A percentile compares a stretch with the other conserved stretches of the same genome.
Evolutionary conservation across 768 basidiomycete species (phyloP).

Genomic region (Suillus discolor): DNA sequence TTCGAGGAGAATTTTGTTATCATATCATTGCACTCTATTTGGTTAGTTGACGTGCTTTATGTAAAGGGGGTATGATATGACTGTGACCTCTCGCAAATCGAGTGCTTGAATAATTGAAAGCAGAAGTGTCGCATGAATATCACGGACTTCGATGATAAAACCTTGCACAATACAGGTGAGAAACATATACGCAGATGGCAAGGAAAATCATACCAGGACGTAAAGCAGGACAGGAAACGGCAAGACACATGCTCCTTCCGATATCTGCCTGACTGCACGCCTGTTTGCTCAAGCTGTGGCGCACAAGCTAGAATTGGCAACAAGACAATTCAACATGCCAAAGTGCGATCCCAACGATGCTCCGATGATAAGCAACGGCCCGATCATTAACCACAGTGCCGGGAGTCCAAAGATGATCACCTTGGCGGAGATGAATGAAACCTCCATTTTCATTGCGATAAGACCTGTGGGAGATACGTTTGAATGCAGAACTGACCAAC

Average conservation of each 20-base stretch:
- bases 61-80: background rate
- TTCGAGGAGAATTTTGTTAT: background rate
- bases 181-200: background rate
- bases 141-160: background rate
- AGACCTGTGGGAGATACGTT: background rate
- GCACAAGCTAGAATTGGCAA: background rate
- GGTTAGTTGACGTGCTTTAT: background rate
- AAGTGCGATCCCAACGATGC: conserved; percentile 6
- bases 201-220: background rate
- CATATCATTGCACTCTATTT: background rate
- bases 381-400: conserved; percentile 3
- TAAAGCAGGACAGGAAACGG: background rate
- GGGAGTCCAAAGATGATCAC: conserved; percentile 7
- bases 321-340: conserved; percentile 4
- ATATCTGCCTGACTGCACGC: background rate
- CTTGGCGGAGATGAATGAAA: conserved; percentile 8
- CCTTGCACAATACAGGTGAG: background rate
- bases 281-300: background rate
- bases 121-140: background rate
- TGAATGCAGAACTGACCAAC: background rate
- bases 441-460: conserved; percentile 7
- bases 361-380: conserved; percentile 3
- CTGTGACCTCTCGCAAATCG: background rate
- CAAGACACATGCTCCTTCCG: background rate
- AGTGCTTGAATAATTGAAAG: background rate